Conservation (phyloP, 2,329 filamentous ascomycete species). For the Acrocalymma vagum region DNA sequence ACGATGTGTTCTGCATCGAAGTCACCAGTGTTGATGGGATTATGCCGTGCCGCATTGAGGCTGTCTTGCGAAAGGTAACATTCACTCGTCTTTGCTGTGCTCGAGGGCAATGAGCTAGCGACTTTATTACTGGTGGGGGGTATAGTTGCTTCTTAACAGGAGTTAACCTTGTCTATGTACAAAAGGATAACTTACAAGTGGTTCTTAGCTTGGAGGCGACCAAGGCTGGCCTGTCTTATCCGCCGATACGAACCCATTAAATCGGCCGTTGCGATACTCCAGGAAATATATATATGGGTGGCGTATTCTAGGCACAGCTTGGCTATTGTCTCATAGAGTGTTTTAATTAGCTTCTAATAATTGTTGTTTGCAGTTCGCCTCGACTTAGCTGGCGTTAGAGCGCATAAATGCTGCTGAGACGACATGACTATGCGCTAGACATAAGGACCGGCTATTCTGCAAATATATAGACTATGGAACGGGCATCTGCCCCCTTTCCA, state of each 20-base stretch:
- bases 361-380: constrained; percentile 14
- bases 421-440: constrained; percentile 13
- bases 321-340: constrained; percentile 11
- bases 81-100: too few species aligned
- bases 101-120: constrained; percentile 7
- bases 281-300: constrained; percentile 8
- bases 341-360: constrained; percentile 11
- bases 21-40: too few species aligned
- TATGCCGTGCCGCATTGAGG: too few species aligned
- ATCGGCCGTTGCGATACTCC: constrained; percentile 16
- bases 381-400: constrained; percentile 3
- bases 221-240: constrained; percentile 11
- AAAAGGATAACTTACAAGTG: constrained; percentile 13
- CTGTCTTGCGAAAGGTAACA: too few species aligned
- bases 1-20: too few species aligned
- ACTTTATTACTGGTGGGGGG: constrained; percentile 7
- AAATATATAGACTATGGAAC: too few species aligned
- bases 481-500: too few species aligned
- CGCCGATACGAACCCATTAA: constrained; percentile 12
- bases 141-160: constrained; percentile 7
- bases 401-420: constrained; percentile 10
- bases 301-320: constrained; percentile 15
- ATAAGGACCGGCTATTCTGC: too few species aligned
- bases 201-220: constrained; percentile 11
- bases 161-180: constrained; percentile 5